A percentile compares a stretch with the other conserved stretches of the same genome.
Evolutionary conservation across 441 rosid species (phyloP).

Genomic region (Adansonia madagascariensis): DNA sequence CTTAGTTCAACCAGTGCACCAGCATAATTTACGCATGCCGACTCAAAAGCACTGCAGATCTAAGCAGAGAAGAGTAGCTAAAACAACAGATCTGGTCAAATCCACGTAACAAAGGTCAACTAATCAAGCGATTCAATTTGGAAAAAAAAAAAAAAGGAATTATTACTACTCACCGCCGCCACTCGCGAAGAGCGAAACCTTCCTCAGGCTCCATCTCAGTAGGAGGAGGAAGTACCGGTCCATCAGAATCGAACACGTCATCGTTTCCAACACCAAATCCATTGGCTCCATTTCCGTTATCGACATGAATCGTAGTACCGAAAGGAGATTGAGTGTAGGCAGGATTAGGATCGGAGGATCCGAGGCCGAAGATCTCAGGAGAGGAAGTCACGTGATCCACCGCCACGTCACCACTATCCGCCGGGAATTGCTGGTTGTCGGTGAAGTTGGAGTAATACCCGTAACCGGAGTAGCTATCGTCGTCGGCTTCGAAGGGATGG

Average conservation of each 20-base stretch:
- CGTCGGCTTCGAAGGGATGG: conserved; percentile 45
- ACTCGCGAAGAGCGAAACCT: conserved; percentile 67
- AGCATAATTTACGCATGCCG: conserved; percentile 6
- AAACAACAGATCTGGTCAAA: conserved; percentile 36
- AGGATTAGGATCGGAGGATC: conserved; percentile 8
- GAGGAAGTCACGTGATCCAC: conserved; percentile 54
- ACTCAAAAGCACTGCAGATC: conserved; percentile 23
- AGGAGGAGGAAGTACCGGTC: conserved; percentile 74
- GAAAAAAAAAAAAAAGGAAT: not conserved
- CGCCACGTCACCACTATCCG: conserved; percentile 36
- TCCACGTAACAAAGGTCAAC: not conserved
- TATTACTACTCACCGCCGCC: conserved; percentile 68
- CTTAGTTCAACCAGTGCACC: conserved; percentile 15
- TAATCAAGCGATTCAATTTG: conserved; percentile 12
- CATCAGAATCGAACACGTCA: conserved; percentile 51
- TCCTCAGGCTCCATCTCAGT: conserved; percentile 63
- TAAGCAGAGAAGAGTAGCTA: conserved; percentile 20
- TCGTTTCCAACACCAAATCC: conserved; percentile 42
- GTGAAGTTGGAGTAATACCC: conserved; percentile 54
- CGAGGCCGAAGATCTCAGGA: conserved; percentile 57
- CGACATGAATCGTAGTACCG: conserved; percentile 45
- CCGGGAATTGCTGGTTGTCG: conserved; percentile 31
- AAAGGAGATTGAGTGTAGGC: conserved; percentile 36
- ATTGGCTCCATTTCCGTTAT: conserved; percentile 51
- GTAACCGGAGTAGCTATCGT: conserved; percentile 46